Conservation (phyloP, 345 rosid genomes). For the Eucalyptus regnans region DNA sequence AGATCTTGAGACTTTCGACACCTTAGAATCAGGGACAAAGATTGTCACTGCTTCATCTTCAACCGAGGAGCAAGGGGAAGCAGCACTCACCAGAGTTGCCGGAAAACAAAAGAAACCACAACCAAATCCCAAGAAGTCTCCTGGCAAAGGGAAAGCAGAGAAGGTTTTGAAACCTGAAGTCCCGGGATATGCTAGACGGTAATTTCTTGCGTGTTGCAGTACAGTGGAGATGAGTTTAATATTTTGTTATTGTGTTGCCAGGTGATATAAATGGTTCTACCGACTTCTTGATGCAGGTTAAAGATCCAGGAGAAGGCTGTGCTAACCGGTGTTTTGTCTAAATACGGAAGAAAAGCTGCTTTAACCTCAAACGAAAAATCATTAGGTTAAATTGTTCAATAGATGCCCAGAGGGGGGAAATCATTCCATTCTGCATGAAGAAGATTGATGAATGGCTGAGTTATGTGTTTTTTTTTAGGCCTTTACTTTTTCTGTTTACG, state of each 20-base stretch:
- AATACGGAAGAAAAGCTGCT: conserved; percentile 46
- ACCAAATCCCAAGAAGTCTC: background rate
- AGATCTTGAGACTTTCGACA: background rate
- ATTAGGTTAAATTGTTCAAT: background rate
- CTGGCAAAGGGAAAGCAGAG: background rate
- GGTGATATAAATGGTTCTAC: background rate
- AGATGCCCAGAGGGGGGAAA: background rate
- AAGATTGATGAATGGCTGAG: background rate
- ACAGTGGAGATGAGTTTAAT: background rate
- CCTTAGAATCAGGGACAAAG: background rate
- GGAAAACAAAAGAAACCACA: background rate
- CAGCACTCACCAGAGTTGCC: background rate
- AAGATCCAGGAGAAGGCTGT: conserved; percentile 69
- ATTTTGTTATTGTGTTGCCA: background rate
- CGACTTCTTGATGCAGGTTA: conserved; percentile 31
- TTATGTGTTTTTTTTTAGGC: background rate
- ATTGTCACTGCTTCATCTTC: background rate
- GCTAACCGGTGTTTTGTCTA: conserved; percentile 51
- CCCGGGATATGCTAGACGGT: conserved; percentile 8
- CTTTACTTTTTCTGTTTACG: background rate
- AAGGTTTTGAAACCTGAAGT: background rate
- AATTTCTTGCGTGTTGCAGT: background rate
- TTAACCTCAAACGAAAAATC: conserved; percentile 7
- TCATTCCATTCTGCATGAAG: background rate
- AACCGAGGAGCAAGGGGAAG: background rate